These are phyloP conservation scores for Lactifluus echinatus DNA, from an alignment of 768 basidiomycete genomes.

Conservation along the genomic window DNA sequence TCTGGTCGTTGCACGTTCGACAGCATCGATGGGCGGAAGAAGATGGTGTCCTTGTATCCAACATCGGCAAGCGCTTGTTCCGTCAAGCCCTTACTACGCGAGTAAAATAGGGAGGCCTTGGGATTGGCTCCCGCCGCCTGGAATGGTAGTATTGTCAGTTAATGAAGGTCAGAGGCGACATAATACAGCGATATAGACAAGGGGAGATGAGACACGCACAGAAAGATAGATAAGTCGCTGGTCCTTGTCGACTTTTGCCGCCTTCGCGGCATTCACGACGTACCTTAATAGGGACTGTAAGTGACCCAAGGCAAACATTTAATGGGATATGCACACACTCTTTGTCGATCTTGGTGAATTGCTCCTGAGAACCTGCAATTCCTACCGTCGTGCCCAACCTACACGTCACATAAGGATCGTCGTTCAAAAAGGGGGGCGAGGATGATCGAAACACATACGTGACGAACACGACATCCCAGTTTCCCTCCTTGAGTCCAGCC, in stretches of 20 bases:
- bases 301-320: too few relatives aligned
- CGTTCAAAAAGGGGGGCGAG: too few relatives aligned
- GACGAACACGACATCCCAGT: slow-evolving; percentile 72
- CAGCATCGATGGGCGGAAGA: slow-evolving; percentile 58
- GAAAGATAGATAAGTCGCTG: slow-evolving; percentile 70
- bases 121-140: slow-evolving; percentile 45
- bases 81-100: slow-evolving; percentile 63
- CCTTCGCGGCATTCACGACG: slow-evolving; percentile 64
- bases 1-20: slow-evolving; percentile 2
- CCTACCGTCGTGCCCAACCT: slow-evolving; percentile 61
- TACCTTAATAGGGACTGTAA: too few relatives aligned
- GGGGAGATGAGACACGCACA: slow-evolving; percentile 27
- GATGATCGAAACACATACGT: slow-evolving; percentile 33
- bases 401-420: background rate
- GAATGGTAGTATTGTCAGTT: background rate
- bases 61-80: slow-evolving; percentile 57
- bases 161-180: background rate
- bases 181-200: slow-evolving; percentile 14
- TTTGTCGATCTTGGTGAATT: slow-evolving; percentile 71
- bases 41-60: slow-evolving; percentile 61
- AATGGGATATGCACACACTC: slow-evolving; percentile 48
- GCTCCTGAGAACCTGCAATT: slow-evolving; percentile 50
- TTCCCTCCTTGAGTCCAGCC: slow-evolving; percentile 41
- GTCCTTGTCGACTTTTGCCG: slow-evolving; percentile 35
- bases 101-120: slow-evolving; percentile 44